Evolutionary conservation across 768 basidiomycete species (phyloP), one percentile per base, ranked within the genome.

Genomic region (Russula virescens): DNA sequence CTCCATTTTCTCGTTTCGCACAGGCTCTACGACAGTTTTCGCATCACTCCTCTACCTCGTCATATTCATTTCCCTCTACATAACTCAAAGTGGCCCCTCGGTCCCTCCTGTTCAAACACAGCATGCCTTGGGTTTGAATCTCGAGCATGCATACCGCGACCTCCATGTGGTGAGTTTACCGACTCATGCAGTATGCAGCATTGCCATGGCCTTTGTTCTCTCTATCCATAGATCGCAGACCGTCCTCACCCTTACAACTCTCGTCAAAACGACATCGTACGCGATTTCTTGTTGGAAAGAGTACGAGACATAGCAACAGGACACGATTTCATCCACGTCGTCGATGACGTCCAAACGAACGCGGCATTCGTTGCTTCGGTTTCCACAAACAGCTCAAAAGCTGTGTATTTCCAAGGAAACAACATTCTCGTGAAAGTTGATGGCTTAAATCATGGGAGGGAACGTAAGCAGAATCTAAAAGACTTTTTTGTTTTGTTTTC

Each of bases 211-310:
- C n/a, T 42, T n/a, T 23, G 8, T 51, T 10, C 21, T 10, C 53
- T n/a, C 34, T 9, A 31, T 23, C 62, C 8, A 8, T 38, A 82
- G 86, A 84, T 93, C 63, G 79, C 91, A 6, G 75, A 79, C 7
- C 79, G 79, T 28, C 91, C 91, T 0, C 91, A 89, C 72, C 84
- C 91, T 0, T 90, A 84, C 74, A 85, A 88, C 68, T 89, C 89
- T 1, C 88, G 85, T 73, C 81, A 83, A 19, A 94, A 93, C 69
- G 86, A 89, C 66, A 68, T 78, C 28, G 86, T 91, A 26, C 83
- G 81, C 54, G 69, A 73, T 0, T 86, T 85, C 70, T 73, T 94
- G 35, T 74, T 88, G 28, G 69, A 75, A 3, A 81, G 87, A 3
- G 69, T 92, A 16, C 66, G 72, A 43, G 71, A 75, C 4, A 75